A percentile compares a stretch with the other conserved stretches of the same genome.
Conservation (phyloP, 306 rosid genomes). For the Trifolium pratense region DNA sequence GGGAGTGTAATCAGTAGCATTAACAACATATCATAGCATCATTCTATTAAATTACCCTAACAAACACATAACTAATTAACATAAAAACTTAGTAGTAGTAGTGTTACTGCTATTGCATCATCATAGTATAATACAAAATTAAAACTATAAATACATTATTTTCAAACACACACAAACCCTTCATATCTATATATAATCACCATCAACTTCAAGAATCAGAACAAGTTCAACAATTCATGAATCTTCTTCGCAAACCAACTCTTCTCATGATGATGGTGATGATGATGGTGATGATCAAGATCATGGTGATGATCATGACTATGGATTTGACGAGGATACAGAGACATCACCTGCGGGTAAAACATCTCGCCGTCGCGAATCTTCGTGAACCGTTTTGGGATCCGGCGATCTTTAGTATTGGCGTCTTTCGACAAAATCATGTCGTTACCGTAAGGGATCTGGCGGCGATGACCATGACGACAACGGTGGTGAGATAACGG, state of each 20-base stretch:
- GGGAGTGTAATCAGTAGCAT: background rate
- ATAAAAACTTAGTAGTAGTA: background rate
- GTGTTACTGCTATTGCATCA: background rate
- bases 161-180: background rate
- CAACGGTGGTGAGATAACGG: conserved; percentile 36
- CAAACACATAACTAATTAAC: background rate
- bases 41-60: background rate
- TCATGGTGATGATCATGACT: background rate
- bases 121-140: background rate
- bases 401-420: background rate
- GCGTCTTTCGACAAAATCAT: conserved; percentile 1
- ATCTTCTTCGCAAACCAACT: conserved; percentile 39
- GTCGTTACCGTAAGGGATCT: conserved; percentile 49
- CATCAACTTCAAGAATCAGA: conserved; percentile 18
- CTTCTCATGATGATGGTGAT: background rate
- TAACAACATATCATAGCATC: background rate
- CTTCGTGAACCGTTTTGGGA: background rate
- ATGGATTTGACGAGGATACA: background rate
- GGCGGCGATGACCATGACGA: conserved; percentile 42
- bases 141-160: background rate
- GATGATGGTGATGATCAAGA: background rate
- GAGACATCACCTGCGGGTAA: background rate
- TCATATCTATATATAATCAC: background rate
- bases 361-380: background rate
- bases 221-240: conserved; percentile 36